A percentile compares a stretch with the other conserved stretches of the same genome.
These are phyloP conservation scores for Fusarium avenaceum DNA, from an alignment of 2,329 filamentous ascomycete species.

Conservation along the genomic window DNA sequence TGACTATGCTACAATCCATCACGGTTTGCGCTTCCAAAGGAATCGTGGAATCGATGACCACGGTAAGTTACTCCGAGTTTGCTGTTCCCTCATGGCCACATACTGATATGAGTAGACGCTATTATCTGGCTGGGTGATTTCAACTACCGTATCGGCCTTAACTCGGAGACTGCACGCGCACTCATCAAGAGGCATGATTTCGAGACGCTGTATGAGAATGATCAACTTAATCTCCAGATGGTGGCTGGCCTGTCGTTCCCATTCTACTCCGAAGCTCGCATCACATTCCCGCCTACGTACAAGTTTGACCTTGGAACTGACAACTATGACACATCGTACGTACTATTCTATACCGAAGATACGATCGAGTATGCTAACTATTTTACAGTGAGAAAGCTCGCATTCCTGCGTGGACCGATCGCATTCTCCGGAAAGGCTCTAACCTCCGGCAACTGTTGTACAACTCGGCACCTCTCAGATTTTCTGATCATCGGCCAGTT, in stretches of 20 bases:
- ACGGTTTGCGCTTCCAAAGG: slow-evolving; percentile 89
- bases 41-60: slow-evolving; percentile 94
- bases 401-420: slow-evolving; percentile 97
- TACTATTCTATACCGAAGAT: not conserved
- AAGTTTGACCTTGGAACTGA: slow-evolving; percentile 93
- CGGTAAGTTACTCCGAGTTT: slow-evolving; percentile 60
- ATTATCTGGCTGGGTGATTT: slow-evolving; percentile 98
- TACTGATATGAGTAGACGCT: slow-evolving; percentile 62
- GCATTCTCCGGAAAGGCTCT: slow-evolving; percentile 86
- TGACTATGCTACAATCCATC: slow-evolving; percentile 90
- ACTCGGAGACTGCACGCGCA: slow-evolving; percentile 80
- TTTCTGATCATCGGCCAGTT: slow-evolving; percentile 97
- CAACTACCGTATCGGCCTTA: slow-evolving; percentile 94
- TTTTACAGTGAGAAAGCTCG: slow-evolving; percentile 83
- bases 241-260: slow-evolving; percentile 89
- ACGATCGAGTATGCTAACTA: slow-evolving; percentile 31
- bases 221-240: slow-evolving; percentile 98
- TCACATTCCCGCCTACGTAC: slow-evolving; percentile 93
- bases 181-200: slow-evolving; percentile 80
- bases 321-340: slow-evolving; percentile 89
- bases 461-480: slow-evolving; percentile 82
- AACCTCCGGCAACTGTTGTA: slow-evolving; percentile 88
- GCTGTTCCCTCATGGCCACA: slow-evolving; percentile 19
- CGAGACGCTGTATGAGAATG: slow-evolving; percentile 87
- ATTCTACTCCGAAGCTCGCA: slow-evolving; percentile 90